Evolutionary conservation across 1,139 yeast genomes (phyloP), one percentile per base, ranked within the genome.

Genomic region (Kluyveromyces marxianus): DNA sequence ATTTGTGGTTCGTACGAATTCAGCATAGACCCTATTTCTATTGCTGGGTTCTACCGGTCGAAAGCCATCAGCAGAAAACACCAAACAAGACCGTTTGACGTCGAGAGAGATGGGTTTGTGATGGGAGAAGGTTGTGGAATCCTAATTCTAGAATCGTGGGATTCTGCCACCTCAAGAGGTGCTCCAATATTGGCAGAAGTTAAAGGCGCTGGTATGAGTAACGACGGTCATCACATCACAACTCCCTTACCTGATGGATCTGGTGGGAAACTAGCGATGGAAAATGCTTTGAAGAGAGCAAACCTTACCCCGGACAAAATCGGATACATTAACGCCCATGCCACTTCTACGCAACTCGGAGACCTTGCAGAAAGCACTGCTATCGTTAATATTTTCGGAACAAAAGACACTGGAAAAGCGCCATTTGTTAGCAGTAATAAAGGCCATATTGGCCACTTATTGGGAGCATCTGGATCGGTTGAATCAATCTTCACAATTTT

Each of bases 401-500:
- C 58, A 1, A 57, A 65, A 2, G 8, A 21, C 1, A 36, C 7
- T 51, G 57, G 7, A 58, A 62, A 25, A 0, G 57, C 65, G 3
- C 51, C 74, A 21, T 70, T 75, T 37, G 78, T 92, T 1, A 82
- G 95, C 1, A 85, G 96, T 3, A 86, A 89, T 14, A 94, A 94
- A 63, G 95, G 97, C 0, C 79, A 97, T 0, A 83, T 86, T 41
- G 99, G 99, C 1, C 99, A 94, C 65, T 69, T 92, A 35, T 69
- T 94, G 32, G 98, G 98, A 1, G 98, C 96, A 0, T 95, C 98
- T 0, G 99, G 98, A 2, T 82, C 96, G 0, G 88, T 92, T 4
- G 99, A 94, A 59, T 79, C 95, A 4, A 77, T 89, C 1, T 87
- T 87, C 62, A 81, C 97, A 0, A 68, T 89, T 2, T 62, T 81